phyloP scores from a whole-genome alignment of 805 yeast genomes.

The Maudiozyma pseudohumilis region DNA sequence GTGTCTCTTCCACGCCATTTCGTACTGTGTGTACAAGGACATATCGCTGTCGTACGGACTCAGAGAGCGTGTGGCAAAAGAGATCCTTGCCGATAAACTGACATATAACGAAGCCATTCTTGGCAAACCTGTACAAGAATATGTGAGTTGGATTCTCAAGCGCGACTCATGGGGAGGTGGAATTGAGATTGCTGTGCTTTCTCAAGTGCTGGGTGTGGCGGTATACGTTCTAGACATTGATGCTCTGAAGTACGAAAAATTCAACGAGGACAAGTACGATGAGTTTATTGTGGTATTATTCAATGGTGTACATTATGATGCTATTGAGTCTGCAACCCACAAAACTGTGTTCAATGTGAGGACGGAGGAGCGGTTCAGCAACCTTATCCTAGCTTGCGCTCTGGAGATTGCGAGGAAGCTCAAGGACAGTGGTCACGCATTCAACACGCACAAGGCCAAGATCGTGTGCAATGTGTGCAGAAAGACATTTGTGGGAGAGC shows the following conservation, averaged over 20 bases:
- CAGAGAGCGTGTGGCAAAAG: slow-evolving; percentile 41
- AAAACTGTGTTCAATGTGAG: slow-evolving; percentile 34
- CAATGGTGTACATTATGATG: slow-evolving; percentile 68
- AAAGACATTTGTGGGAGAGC: slow-evolving; percentile 46
- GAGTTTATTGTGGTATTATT: slow-evolving; percentile 48
- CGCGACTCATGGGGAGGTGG: slow-evolving; percentile 77
- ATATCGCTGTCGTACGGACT: slow-evolving; percentile 38
- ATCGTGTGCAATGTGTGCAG: slow-evolving; percentile 52
- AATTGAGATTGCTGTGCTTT: slow-evolving; percentile 57
- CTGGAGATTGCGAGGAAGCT: slow-evolving; percentile 35
- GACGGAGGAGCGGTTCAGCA: slow-evolving; percentile 15
- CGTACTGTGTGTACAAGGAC: slow-evolving; percentile 40
- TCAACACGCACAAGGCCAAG: slow-evolving; percentile 52
- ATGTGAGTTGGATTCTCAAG: slow-evolving; percentile 50
- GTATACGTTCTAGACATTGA: slow-evolving; percentile 59
- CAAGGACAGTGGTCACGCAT: slow-evolving; percentile 46
- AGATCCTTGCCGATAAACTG: slow-evolving; percentile 34
- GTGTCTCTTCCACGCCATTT: slow-evolving; percentile 59
- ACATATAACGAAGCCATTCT: slow-evolving; percentile 48
- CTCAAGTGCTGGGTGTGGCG: slow-evolving; percentile 40
- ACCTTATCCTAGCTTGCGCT: slow-evolving; percentile 31
- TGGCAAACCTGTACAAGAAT: slow-evolving; percentile 40
- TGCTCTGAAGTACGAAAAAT: slow-evolving; percentile 46
- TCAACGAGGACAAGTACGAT: slow-evolving; percentile 35
- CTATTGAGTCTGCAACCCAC: slow-evolving; percentile 36